Evolutionary conservation across 2,329 filamentous ascomycete species (phyloP).

Genomic region (Fusarium zealandicum): DNA sequence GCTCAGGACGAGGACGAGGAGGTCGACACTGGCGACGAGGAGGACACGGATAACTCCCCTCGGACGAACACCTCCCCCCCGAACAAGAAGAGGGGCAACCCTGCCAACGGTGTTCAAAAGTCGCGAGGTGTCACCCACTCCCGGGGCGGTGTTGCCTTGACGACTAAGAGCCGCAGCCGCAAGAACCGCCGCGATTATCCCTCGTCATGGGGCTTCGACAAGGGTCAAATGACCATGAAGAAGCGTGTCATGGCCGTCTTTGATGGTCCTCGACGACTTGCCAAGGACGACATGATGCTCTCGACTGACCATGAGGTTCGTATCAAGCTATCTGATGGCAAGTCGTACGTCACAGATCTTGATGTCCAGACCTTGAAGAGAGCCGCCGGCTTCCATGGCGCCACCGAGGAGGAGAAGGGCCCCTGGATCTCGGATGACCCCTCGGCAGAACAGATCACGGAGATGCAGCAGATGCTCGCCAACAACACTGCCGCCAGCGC

Average conservation of each 20-base stretch:
- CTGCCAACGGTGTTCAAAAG: conserved; percentile 66
- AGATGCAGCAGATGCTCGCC: conserved; percentile 62
- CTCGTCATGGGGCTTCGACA: conserved; percentile 89
- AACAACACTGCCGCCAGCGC: conserved; percentile 33
- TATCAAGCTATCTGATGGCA: conserved; percentile 76
- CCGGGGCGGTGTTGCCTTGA: conserved; percentile 71
- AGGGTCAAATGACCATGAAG: conserved; percentile 97
- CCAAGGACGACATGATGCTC: conserved; percentile 99
- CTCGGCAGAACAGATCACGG: conserved; percentile 65
- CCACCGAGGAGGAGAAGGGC: conserved; percentile 87
- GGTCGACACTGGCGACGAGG: conserved; percentile 61
- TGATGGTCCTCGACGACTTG: conserved; percentile 84
- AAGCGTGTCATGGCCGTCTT: conserved; percentile 95
- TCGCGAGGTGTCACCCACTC: conserved; percentile 79
- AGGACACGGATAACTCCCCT: conserved; percentile 53
- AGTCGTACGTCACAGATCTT: conserved; percentile 88
- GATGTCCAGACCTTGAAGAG: conserved; percentile 89
- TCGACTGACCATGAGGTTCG: conserved; percentile 94
- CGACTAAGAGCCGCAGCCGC: conserved; percentile 70
- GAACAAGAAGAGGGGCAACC: conserved; percentile 65
- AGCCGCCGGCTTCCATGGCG: conserved; percentile 81
- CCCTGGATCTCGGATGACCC: conserved; percentile 80
- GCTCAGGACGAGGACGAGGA: conserved; percentile 62
- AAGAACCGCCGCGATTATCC: conserved; percentile 96
- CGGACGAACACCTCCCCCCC: conserved; percentile 53